Conservation (phyloP, 371 early-diverging fungal genomes). For the Funneliformis caledonium region DNA sequence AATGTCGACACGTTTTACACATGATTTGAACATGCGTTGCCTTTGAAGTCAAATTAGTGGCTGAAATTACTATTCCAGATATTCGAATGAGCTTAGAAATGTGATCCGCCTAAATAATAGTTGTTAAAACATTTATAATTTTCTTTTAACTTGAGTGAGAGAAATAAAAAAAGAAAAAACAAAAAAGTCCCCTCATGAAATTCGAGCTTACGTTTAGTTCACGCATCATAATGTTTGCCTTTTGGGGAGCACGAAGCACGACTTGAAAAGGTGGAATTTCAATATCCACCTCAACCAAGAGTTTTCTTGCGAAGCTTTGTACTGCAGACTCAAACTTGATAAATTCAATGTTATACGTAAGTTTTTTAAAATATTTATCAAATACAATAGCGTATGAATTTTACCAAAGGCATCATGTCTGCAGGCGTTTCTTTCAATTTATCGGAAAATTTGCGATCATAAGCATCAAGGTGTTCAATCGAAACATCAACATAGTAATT, state of each 20-base stretch:
- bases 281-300: neutral
- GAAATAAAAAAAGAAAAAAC: too few species aligned
- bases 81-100: conserved; percentile 95
- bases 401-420: conserved; percentile 27
- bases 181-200: neutral
- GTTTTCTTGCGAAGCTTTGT: neutral
- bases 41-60: conserved; percentile 88
- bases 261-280: conserved; percentile 22
- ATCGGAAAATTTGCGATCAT: conserved; percentile 7
- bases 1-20: conserved; percentile 87
- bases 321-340: conserved; percentile 23
- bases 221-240: neutral
- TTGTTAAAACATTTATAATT: neutral
- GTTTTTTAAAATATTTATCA: too few species aligned
- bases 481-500: conserved; percentile 29
- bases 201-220: conserved; percentile 22
- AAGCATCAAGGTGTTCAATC: conserved; percentile 7
- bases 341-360: neutral
- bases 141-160: neutral
- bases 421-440: neutral
- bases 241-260: conserved; percentile 21
- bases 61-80: conserved; percentile 97
- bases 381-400: neutral
- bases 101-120: conserved; percentile 67
- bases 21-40: conserved; percentile 85